Percentiles rank a stretch among this genome's conserved stretches.
Evolutionary conservation across 495 filamentous ascomycete species (phyloP).

Genomic region (Xylaria scruposa): DNA sequence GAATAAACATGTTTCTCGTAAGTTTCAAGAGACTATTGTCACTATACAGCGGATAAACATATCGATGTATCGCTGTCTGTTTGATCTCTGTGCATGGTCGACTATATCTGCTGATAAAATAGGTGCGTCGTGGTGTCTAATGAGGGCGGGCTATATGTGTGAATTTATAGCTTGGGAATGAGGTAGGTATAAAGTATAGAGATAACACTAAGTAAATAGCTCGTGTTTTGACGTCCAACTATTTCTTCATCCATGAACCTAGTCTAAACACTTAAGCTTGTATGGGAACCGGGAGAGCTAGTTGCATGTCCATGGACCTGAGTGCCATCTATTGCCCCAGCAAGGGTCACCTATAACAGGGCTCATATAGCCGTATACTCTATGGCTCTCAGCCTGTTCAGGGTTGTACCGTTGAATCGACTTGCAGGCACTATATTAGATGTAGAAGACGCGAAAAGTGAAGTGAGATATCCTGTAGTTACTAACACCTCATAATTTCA

Average conservation of each 20-base stretch:
- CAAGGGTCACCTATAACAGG: neutral
- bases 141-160: neutral
- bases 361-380: neutral
- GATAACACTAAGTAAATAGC: neutral
- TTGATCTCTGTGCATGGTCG: neutral
- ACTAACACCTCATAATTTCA: neutral
- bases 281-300: neutral
- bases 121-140: neutral
- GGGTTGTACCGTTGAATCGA: neutral
- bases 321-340: neutral
- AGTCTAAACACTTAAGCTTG: conserved; percentile 1
- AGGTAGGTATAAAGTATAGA: neutral
- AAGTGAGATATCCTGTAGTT: neutral
- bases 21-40: neutral
- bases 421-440: neutral
- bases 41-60: neutral
- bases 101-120: neutral
- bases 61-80: too few relatives aligned
- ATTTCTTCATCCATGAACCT: neutral
- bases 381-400: neutral
- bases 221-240: neutral
- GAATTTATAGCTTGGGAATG: neutral
- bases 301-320: neutral
- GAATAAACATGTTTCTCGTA: neutral
- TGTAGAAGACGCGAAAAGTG: neutral